Evolutionary conservation across 2,329 filamentous ascomycete species (phyloP), one percentile per base, ranked within the genome.

Genomic region (Conoideocrella luteorostrata): DNA sequence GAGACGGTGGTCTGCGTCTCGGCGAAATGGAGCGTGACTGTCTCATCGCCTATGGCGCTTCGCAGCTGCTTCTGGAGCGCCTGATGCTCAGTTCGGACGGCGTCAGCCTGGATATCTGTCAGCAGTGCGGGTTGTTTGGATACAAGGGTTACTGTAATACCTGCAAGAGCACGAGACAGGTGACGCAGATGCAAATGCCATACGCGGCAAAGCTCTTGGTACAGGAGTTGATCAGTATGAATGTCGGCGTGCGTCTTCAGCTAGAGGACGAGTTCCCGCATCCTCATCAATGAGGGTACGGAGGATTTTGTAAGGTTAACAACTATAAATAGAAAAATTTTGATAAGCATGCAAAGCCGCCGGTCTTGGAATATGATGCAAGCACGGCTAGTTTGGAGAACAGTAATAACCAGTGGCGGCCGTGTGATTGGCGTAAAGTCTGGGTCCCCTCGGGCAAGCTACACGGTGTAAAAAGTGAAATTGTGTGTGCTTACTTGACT

Each of bases 11-110:
- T 64, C 73, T 98, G 34, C 84, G 93, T 62, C 72, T 98, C 36
- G 93, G 94, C 60, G 93, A 98, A 69, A 98, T 98, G 94, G 93
- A 98, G 64, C 88, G 93, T 55, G 93, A 98, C 71, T 98, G 93
- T 67, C 65, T 98, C 50, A 97, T 98, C 55, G 93, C 93, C 9
- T 98, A 98, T 62, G 93, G 93, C 45, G 93, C 93, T 7, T 89
- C 83, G 43, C 93, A 98, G 65, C 74, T 98, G 28, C 74, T 98
- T 24, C 74, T 97, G 3, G 93, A 98, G 67, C 81, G 93, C 29
- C 72, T 98, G 47, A 98, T 98, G 94, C 78, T 95, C 49, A 90
- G 84, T 50, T 94, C 87, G 1, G 93, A 98, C 67, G 88, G 84
- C 10, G 88, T 93, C 51, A 76, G 86, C 52, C 86, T 97, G 39